Evolutionary conservation across 495 filamentous ascomycete genomes (phyloP).

Genomic region (Penicillium waksmanii): DNA sequence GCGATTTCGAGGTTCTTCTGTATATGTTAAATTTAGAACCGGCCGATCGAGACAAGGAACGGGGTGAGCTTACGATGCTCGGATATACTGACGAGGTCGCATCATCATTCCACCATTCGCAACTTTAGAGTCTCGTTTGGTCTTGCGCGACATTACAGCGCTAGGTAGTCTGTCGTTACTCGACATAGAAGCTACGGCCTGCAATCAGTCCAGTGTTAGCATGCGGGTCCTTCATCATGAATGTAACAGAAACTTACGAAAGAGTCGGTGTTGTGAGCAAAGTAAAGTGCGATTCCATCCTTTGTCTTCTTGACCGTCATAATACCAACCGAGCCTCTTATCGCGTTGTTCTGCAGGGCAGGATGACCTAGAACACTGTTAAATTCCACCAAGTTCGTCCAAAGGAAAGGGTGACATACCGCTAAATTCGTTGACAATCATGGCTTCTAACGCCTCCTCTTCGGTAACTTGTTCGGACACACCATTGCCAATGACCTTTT

Average conservation of each 20-base stretch:
- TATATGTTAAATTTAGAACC: not conserved
- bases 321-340: constrained; percentile 78
- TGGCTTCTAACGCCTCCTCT: constrained; percentile 68
- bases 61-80: not conserved
- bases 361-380: constrained; percentile 60
- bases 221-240: constrained; percentile 3
- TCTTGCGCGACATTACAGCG: constrained; percentile 81
- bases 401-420: constrained; percentile 37
- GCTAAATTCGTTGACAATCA: constrained; percentile 82
- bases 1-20: not conserved
- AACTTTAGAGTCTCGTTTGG: constrained; percentile 26
- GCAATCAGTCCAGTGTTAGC: constrained; percentile 11
- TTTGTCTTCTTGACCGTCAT: constrained; percentile 79
- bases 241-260: constrained; percentile 55
- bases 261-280: constrained; percentile 91
- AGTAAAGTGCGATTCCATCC: constrained; percentile 75
- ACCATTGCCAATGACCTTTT: constrained; percentile 61
- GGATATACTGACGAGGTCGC: constrained; percentile 12
- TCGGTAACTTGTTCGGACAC: constrained; percentile 67
- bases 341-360: constrained; percentile 70
- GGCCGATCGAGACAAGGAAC: too few species aligned
- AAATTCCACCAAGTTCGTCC: constrained; percentile 13
- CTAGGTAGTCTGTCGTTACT: constrained; percentile 69
- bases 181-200: constrained; percentile 85
- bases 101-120: constrained; percentile 45